These are phyloP conservation scores for Xylariomycetidae sp. DNA, from an alignment of 2,329 filamentous ascomycete species.

Conservation along the genomic window DNA sequence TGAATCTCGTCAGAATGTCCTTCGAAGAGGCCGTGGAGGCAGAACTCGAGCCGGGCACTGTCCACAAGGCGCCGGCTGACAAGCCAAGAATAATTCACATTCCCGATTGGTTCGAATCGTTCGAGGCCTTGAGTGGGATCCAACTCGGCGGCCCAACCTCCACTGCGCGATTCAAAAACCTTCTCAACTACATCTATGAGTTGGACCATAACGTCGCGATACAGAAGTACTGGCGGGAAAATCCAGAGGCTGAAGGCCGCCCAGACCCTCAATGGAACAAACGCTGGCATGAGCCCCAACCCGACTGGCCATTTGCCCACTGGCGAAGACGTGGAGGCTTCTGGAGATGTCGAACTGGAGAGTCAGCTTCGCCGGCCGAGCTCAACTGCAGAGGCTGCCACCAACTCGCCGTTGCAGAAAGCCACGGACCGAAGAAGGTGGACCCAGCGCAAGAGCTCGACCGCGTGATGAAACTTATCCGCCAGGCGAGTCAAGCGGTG, in stretches of 20 bases:
- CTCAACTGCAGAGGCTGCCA: conserved; percentile 8
- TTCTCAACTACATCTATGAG: conserved; percentile 12
- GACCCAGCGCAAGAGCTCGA: neutral
- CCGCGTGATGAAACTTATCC: conserved; percentile 10
- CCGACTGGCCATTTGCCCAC: conserved; percentile 14
- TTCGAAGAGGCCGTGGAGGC: conserved; percentile 8
- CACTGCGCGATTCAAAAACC: conserved; percentile 9
- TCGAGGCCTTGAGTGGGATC: conserved; percentile 6
- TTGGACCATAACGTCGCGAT: conserved; percentile 9
- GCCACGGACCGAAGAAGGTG: too few species aligned
- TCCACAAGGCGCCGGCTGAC: conserved; percentile 1
- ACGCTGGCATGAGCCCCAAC: conserved; percentile 17
- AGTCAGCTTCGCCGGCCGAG: conserved; percentile 8
- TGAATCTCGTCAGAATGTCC: conserved; percentile 4
- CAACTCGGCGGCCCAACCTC: conserved; percentile 7
- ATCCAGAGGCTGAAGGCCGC: conserved; percentile 4
- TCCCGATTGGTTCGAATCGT: conserved; percentile 20
- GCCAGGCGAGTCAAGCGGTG: conserved; percentile 13
- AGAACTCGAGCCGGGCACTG: conserved; percentile 4
- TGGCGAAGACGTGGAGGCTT: conserved; percentile 16
- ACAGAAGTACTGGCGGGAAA: conserved; percentile 3
- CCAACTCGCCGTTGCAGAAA: too few species aligned
- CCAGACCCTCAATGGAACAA: conserved; percentile 16
- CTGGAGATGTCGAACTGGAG: conserved; percentile 19
- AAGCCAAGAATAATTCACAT: conserved; percentile 8